Evolutionary conservation across 2,329 filamentous ascomycete genomes (phyloP), one percentile per base, ranked within the genome.

Genomic region (Colletotrichum australisinense): DNA sequence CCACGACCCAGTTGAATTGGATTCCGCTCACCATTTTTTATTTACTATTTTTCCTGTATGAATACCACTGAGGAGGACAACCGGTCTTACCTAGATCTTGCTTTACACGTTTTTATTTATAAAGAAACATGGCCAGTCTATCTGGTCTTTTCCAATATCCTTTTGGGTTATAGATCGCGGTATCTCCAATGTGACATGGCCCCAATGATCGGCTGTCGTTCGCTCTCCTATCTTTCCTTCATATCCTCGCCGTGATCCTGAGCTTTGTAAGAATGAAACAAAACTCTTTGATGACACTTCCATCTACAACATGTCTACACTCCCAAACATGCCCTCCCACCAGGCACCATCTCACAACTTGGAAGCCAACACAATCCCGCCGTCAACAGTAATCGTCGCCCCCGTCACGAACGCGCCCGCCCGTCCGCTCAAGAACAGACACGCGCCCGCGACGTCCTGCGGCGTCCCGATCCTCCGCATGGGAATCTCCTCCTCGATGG

Each of bases 391-490:
- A 74, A 93, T 89, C 3, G 89, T 90, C 19, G 91, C 90, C 4
- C 92, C 92, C 75, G 93, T 93, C 46, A 92, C 86, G 79, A 88
- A 93, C 1, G 88, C 84, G 4, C 93, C 93, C 1, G 93, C 93
- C 67, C 88, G 85, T 77, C 92, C 93, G 52, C 88, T 86, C 79
- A 95, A 81, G 82, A 93, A 95, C 69, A 95, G 82, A 79, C 93
- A 94, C 12, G 92, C 88, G 0, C 93, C 93, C 0, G 92, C 93
- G 4, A 94, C 91, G 80, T 95, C 93, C 79, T 91, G 83, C 0
- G 91, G 88, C 22, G 83, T 88, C 0, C 93, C 93, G 77, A 94
- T 93, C 38, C 93, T 84, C 0, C 89, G 88, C 76, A 94, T 78
- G 11, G 93, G 93, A 73, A 93, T 91, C 4, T 87, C 87, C 0